Evolutionary conservation across 1,284 basidiomycete species (phyloP).

Genomic region (Trametes sp.): DNA sequence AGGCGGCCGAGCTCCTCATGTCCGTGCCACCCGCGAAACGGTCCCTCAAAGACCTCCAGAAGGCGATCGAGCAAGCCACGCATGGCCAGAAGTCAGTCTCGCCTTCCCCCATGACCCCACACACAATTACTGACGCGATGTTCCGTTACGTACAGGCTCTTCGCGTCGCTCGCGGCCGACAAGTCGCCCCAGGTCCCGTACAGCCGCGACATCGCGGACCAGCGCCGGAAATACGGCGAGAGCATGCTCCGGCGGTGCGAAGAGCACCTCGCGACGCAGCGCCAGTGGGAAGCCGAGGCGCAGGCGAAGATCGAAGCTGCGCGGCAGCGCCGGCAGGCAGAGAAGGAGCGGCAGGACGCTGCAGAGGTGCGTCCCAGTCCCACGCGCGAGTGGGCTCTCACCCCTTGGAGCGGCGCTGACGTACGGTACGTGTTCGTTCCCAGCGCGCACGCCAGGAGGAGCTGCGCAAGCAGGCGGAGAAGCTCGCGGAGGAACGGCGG

Average conservation of each 20-base stretch:
- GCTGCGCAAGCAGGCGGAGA: conserved; percentile 66
- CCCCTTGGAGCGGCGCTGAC: neutral
- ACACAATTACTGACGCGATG: neutral
- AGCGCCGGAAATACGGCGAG: conserved; percentile 88
- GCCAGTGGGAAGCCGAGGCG: conserved; percentile 76
- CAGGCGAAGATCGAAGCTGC: conserved; percentile 80
- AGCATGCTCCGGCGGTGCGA: conserved; percentile 82
- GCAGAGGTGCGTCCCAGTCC: conserved; percentile 56
- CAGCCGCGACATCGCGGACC: conserved; percentile 85
- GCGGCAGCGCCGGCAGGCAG: conserved; percentile 70
- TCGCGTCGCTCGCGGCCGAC: conserved; percentile 82
- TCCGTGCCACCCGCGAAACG: conserved; percentile 77
- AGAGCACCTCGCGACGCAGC: conserved; percentile 78
- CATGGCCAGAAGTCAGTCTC: conserved; percentile 83
- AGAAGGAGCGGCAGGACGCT: conserved; percentile 65
- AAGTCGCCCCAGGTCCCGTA: conserved; percentile 80
- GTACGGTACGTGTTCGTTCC: conserved; percentile 1
- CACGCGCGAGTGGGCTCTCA: conserved; percentile 1
- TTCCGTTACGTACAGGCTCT: conserved; percentile 60
- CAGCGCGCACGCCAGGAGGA: conserved; percentile 66
- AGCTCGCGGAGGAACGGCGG: conserved; percentile 77
- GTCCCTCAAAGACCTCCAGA: conserved; percentile 79
- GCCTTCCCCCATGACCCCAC: neutral
- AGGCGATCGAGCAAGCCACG: conserved; percentile 83
- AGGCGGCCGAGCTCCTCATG: conserved; percentile 89